A percentile compares a stretch with the other conserved stretches of the same genome.
Conservation (phyloP, 345 rosid species). For the Raphanus raphanistrum region DNA sequence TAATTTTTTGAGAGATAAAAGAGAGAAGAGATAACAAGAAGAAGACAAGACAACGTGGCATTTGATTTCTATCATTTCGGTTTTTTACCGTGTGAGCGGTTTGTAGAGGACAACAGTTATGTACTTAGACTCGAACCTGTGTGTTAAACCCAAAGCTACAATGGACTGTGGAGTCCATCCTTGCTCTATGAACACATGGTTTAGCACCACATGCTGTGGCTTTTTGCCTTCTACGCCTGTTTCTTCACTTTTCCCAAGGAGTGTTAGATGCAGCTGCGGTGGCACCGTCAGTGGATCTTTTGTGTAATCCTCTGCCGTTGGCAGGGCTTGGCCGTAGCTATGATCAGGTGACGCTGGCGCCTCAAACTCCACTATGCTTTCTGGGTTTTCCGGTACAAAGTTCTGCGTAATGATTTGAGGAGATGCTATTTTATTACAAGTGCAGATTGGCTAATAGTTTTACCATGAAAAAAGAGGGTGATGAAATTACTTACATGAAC, state of each 20-base stretch:
- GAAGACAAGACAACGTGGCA: slow-evolving; percentile 18
- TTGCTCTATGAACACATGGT: slow-evolving; percentile 81
- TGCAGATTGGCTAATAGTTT: not conserved
- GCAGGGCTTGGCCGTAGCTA: slow-evolving; percentile 63
- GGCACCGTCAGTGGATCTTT: slow-evolving; percentile 80
- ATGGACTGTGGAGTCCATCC: slow-evolving; percentile 77
- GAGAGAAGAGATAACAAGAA: not conserved
- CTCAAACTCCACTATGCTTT: slow-evolving; percentile 75
- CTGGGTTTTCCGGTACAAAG: slow-evolving; percentile 70
- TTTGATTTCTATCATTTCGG: not conserved
- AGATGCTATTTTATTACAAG: not conserved
- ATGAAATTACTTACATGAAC: slow-evolving; percentile 62
- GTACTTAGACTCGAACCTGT: slow-evolving; percentile 85
- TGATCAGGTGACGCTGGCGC: slow-evolving; percentile 79
- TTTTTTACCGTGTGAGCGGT: slow-evolving; percentile 63
- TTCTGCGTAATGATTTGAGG: slow-evolving; percentile 48
- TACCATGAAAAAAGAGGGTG: not conserved
- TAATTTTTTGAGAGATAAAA: not conserved
- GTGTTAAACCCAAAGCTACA: slow-evolving; percentile 80
- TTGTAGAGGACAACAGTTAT: slow-evolving; percentile 89
- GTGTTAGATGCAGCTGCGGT: slow-evolving; percentile 67
- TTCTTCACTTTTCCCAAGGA: slow-evolving; percentile 55
- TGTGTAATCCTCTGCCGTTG: slow-evolving; percentile 64
- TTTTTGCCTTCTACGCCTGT: slow-evolving; percentile 41
- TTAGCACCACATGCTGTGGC: slow-evolving; percentile 85